Percentiles rank a stretch among this genome's conserved stretches.
phyloP scores from a whole-genome alignment of 192 early-diverging fungal genomes.

The Entomortierella parvispora region DNA sequence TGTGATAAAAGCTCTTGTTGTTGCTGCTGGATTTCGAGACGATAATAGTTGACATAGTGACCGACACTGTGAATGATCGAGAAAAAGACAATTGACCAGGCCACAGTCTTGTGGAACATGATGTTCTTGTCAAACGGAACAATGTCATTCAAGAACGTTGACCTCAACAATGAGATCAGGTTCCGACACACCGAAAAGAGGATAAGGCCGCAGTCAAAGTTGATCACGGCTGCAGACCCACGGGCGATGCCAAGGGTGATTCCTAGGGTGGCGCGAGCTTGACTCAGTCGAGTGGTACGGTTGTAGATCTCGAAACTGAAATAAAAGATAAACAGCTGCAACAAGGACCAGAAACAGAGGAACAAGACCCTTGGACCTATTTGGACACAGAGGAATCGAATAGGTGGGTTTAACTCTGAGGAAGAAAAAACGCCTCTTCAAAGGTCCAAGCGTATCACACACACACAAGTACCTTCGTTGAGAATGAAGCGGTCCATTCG shows the following conservation, averaged over 20 bases:
- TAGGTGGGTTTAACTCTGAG: too few relatives aligned
- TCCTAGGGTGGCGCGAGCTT: constrained; percentile 58
- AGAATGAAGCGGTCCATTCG: constrained; percentile 20
- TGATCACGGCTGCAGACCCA: constrained; percentile 67
- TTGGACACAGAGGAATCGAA: background rate
- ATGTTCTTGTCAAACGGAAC: constrained; percentile 89
- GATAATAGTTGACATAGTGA: constrained; percentile 86
- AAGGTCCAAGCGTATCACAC: too few relatives aligned
- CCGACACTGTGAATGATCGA: constrained; percentile 73
- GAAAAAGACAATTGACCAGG: constrained; percentile 82
- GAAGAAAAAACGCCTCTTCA: too few relatives aligned
- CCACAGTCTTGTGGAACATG: constrained; percentile 84
- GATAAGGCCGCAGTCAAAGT: constrained; percentile 81
- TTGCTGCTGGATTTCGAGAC: constrained; percentile 40
- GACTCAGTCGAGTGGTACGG: constrained; percentile 56
- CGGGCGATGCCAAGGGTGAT: constrained; percentile 58
- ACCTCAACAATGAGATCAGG: constrained; percentile 78
- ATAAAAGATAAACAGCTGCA: constrained; percentile 62
- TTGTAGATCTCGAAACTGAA: constrained; percentile 66
- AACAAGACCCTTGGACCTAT: constrained; percentile 50
- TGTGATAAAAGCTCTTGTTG: background rate
- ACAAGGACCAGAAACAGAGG: constrained; percentile 65
- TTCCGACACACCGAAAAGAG: constrained; percentile 83
- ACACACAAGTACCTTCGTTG: constrained; percentile 38
- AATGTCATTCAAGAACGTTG: constrained; percentile 77